Percentiles rank a stretch among this genome's conserved stretches.
These are phyloP conservation scores for Triticum turgidum DNA, from an alignment of 176 grass and related monocot species.

Conservation along the genomic window DNA sequence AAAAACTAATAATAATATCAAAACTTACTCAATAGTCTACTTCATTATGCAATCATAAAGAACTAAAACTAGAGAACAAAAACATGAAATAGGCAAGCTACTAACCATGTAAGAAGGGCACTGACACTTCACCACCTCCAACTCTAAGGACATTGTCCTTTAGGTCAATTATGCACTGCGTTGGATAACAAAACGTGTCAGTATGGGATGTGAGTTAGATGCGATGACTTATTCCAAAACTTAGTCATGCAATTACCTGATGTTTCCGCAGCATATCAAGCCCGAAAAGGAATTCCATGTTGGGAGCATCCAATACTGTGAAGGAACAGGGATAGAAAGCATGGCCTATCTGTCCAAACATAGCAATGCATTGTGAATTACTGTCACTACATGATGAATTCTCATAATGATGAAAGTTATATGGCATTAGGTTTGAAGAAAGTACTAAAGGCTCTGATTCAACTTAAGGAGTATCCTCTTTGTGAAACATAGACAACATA, in stretches of 20 bases:
- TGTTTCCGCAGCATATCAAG: constrained; percentile 99
- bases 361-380: background rate
- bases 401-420: background rate
- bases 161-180: constrained; percentile 97
- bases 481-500: background rate
- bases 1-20: constrained; percentile 3
- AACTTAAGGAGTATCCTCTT: constrained; percentile 7
- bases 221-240: constrained; percentile 9
- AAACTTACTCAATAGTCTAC: constrained; percentile 10
- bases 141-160: constrained; percentile 99
- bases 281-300: constrained; percentile 99
- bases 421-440: background rate
- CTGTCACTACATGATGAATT: background rate
- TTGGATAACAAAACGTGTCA: constrained; percentile 24
- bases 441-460: constrained; percentile 1
- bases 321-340: constrained; percentile 92
- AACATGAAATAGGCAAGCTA: constrained; percentile 7
- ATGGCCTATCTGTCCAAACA: constrained; percentile 71
- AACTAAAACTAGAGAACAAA: constrained; percentile 9
- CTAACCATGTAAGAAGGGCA: constrained; percentile 94
- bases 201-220: background rate
- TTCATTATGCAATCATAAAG: background rate
- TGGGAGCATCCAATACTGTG: constrained; percentile 94
- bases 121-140: constrained; percentile 93
- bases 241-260: constrained; percentile 63